These are phyloP conservation scores for Metarhizium anisopliae DNA, from an alignment of 2,329 filamentous ascomycete genomes.

Conservation along the genomic window DNA sequence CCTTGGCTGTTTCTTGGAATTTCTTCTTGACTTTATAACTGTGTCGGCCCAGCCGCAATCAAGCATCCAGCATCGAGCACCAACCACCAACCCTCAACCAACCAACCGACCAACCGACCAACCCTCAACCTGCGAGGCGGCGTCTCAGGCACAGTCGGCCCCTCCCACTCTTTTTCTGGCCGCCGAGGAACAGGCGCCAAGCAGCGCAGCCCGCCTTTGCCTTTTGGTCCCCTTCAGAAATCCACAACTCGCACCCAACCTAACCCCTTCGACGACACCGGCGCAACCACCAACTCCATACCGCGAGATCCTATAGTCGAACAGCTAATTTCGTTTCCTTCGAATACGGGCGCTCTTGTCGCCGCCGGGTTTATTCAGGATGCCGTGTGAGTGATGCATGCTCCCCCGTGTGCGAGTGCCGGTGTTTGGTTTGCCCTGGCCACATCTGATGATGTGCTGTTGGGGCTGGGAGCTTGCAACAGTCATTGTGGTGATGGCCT, in stretches of 20 bases:
- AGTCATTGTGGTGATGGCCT: neutral
- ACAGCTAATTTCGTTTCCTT: neutral
- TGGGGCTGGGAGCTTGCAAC: neutral
- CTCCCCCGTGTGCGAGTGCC: neutral
- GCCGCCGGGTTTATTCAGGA: constrained; percentile 20
- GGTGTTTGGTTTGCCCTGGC: neutral
- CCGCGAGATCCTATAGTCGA: constrained; percentile 8
- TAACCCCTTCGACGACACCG: constrained; percentile 1
- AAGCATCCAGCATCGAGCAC: no score
- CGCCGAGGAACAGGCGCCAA: no score
- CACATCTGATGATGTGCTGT: neutral
- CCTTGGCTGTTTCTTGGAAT: no score
- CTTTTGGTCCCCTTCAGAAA: neutral
- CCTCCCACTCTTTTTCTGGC: no score
- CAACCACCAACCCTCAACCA: no score
- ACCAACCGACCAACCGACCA: no score
- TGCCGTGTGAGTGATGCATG: constrained; percentile 27
- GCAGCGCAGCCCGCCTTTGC: no score
- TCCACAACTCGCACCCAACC: constrained; percentile 2
- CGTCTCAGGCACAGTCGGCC: no score
- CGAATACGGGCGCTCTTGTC: constrained; percentile 13
- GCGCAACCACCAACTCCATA: constrained; percentile 8
- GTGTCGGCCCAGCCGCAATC: no score
- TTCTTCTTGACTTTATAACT: no score
- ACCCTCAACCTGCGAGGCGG: no score